Evolutionary conservation across 2,329 filamentous ascomycete genomes (phyloP), one percentile per base, ranked within the genome.

Genomic region (Xylaria sp.): DNA sequence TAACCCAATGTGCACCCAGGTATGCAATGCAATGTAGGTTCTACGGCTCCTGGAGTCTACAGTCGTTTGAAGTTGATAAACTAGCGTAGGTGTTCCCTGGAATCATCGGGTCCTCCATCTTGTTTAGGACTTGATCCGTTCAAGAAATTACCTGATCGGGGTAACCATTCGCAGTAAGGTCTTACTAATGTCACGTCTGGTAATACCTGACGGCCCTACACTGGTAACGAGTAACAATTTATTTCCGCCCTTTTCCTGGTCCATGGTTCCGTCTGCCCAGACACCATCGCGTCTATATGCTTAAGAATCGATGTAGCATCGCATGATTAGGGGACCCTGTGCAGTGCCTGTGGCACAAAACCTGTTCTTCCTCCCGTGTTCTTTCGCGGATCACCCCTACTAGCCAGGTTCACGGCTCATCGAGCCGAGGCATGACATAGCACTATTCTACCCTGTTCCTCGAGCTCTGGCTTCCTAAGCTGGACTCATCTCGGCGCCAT

Each of bases 131-230:
- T 24, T 45, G 21, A 21, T 42, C 62, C 45, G 57, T 61, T 61
- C 42, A 51, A 50, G 61, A 68, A 64, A 56, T 68, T 64, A 2
- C 65, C 61, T 45, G 27, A 57, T 68, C 61, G 32, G 61, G 65
- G 42, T 45, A 65, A 42, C 65, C 27, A 68, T 48, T 47, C 30
- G 21, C 21, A 34, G 27, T 36, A 58, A 57, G 45, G 54, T 53
- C 51, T 65, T 65, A 60, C 48, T 65, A 54, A 57, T 47, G 36
- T n/a, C 9, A 19, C 36, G 51, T 19, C 17, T 51, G 27, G 24
- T 36, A 32, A 34, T 34, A 34, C 14, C n/a, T 30, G 30, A 9
- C 30, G 30, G 24, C 12, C 12, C 24, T 11, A 51, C 14, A 14
- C 48, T 30, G 19, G 24, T 55, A 36, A 55, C 51, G 17, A 9